Percentiles rank a stretch among this genome's conserved stretches.
phyloP scores from a whole-genome alignment of 345 rosid species.

The Murraya koenigii region DNA sequence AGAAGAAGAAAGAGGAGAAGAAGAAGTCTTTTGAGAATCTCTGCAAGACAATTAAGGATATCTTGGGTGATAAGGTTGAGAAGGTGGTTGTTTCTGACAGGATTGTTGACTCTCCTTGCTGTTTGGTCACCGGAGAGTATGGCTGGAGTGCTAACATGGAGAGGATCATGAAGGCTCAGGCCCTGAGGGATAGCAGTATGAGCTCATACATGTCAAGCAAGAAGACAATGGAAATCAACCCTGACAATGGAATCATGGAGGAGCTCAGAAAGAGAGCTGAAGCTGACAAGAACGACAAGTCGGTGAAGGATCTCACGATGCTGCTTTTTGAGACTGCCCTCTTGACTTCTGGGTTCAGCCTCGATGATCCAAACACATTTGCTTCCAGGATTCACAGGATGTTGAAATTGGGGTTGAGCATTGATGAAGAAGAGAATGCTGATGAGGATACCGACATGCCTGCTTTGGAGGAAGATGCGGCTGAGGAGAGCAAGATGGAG shows the following conservation, averaged over 20 bases:
- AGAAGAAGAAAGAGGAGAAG: slow-evolving; percentile 72
- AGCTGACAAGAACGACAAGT: slow-evolving; percentile 78
- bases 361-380: slow-evolving; percentile 83
- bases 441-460: slow-evolving; percentile 78
- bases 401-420: slow-evolving; percentile 84
- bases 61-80: slow-evolving; percentile 76
- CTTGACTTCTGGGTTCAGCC: slow-evolving; percentile 81
- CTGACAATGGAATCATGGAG: slow-evolving; percentile 88
- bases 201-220: slow-evolving; percentile 89
- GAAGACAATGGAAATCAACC: slow-evolving; percentile 89
- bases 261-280: slow-evolving; percentile 81
- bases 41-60: slow-evolving; percentile 82
- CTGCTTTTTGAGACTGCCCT: slow-evolving; percentile 79
- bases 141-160: slow-evolving; percentile 97
- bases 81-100: slow-evolving; percentile 81
- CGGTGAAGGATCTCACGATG: slow-evolving; percentile 77
- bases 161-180: slow-evolving; percentile 90
- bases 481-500: slow-evolving; percentile 94
- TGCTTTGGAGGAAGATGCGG: slow-evolving; percentile 69
- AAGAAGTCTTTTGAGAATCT: slow-evolving; percentile 64
- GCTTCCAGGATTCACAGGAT: slow-evolving; percentile 82
- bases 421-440: slow-evolving; percentile 57
- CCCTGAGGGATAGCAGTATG: slow-evolving; percentile 87
- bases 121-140: slow-evolving; percentile 83
- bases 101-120: slow-evolving; percentile 86